Percentiles rank a stretch among this genome's conserved stretches.
These are phyloP conservation scores for Ganoderma lucidum DNA, from an alignment of 1,284 basidiomycete species.

Conservation along the genomic window DNA sequence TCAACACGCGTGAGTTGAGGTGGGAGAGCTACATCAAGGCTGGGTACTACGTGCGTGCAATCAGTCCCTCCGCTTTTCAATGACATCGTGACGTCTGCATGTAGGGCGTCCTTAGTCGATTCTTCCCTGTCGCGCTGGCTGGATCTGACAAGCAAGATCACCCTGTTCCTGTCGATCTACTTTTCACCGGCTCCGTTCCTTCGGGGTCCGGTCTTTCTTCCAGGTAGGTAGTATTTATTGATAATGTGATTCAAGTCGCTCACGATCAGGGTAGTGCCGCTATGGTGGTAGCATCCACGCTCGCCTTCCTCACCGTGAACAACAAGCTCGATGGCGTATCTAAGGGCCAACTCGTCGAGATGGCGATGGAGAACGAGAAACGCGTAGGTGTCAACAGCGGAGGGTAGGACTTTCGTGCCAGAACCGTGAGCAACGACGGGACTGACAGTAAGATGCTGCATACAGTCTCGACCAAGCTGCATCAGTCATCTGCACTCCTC, in stretches of 20 bases:
- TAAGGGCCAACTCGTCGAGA: conserved; percentile 77
- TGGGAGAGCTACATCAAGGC: conserved; percentile 93
- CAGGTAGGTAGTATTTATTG: conserved; percentile 38
- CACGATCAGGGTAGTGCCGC: conserved; percentile 62
- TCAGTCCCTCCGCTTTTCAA: conserved; percentile 24
- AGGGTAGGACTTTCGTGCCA: conserved; percentile 55
- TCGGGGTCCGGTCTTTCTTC: conserved; percentile 84
- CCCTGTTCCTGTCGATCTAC: conserved; percentile 70
- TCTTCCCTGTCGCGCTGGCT: conserved; percentile 50
- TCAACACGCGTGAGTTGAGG: conserved; percentile 71
- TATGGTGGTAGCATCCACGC: conserved; percentile 84
- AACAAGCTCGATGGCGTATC: conserved; percentile 64
- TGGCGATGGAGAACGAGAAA: conserved; percentile 85
- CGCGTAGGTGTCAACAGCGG: conserved; percentile 86
- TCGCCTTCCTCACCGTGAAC: conserved; percentile 81
- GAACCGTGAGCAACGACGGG: background rate
- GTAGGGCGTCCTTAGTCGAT: conserved; percentile 77
- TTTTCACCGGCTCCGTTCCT: conserved; percentile 83
- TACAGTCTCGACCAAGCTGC: conserved; percentile 85
- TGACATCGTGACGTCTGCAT: conserved; percentile 9
- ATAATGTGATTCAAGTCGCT: background rate
- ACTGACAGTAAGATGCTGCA: background rate
- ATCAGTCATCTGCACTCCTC: conserved; percentile 75
- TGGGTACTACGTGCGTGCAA: conserved; percentile 69
- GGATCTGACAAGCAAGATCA: conserved; percentile 21